Conservation (phyloP, 2,329 filamentous ascomycete species). For the Aspergillus oerlinghausenensis region DNA sequence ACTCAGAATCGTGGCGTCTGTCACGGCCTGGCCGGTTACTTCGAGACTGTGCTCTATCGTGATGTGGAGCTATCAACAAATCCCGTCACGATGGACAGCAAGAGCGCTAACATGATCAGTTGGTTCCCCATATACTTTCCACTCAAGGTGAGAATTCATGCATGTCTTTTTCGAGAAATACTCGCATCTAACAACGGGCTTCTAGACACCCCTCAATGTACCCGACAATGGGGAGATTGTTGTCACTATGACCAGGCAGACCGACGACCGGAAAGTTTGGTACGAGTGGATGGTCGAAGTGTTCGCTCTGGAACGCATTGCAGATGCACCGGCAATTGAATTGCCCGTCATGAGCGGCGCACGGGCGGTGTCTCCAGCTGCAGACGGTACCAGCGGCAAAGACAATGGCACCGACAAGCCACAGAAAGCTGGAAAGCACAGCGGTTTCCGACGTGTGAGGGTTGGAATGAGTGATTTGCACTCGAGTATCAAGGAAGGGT, state of each 20-base stretch:
- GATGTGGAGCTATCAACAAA: conserved; percentile 87
- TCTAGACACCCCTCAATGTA: conserved; percentile 74
- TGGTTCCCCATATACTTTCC: conserved; percentile 99
- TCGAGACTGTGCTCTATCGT: conserved; percentile 88
- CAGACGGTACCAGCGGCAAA: conserved; percentile 19
- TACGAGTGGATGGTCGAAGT: conserved; percentile 97
- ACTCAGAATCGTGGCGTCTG: conserved; percentile 75
- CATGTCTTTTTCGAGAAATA: conserved; percentile 6
- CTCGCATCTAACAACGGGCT: neutral
- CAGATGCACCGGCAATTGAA: conserved; percentile 10
- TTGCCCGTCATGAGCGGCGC: conserved; percentile 29
- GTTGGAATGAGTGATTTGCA: conserved; percentile 45
- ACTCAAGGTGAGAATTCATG: conserved; percentile 63
- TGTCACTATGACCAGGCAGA: conserved; percentile 92
- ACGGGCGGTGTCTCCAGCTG: conserved; percentile 21
- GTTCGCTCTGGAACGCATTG: conserved; percentile 47
- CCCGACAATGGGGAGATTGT: conserved; percentile 81
- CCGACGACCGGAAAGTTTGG: conserved; percentile 93
- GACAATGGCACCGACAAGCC: conserved; percentile 9
- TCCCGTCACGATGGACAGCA: conserved; percentile 82
- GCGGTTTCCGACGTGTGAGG: conserved; percentile 26
- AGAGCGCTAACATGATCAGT: conserved; percentile 97
- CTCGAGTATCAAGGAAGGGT: conserved; percentile 47
- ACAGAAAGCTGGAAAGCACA: conserved; percentile 6
- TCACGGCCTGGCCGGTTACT: conserved; percentile 90